Evolutionary conservation across 768 basidiomycete species (phyloP).

Genomic region (Termitomyces eurrhizus): DNA sequence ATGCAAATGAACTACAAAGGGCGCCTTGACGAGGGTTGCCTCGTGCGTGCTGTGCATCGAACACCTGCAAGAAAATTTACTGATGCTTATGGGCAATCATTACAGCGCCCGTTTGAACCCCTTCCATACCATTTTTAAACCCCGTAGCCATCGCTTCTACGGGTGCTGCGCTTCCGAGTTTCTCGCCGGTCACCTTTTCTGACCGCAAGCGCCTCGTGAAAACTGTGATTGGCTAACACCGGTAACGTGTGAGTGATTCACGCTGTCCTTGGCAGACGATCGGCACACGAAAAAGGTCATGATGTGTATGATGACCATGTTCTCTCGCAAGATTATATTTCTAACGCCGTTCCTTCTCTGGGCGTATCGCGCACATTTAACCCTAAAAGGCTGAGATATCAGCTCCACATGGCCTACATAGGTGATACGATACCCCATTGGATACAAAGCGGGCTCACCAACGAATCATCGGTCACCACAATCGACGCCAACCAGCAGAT

Average conservation of each 20-base stretch:
- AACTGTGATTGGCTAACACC: slow-evolving; percentile 33
- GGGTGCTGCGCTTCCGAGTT: slow-evolving; percentile 30
- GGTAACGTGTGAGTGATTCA: slow-evolving; percentile 35
- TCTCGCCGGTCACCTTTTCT: slow-evolving; percentile 31
- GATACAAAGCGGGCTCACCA: slow-evolving; percentile 41
- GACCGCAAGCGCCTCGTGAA: slow-evolving; percentile 26
- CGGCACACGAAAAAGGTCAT: slow-evolving; percentile 13
- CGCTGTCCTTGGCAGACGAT: slow-evolving; percentile 31
- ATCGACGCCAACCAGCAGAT: slow-evolving; percentile 40
- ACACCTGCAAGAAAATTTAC: slow-evolving; percentile 27
- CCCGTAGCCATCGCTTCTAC: slow-evolving; percentile 21
- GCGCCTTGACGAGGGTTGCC: slow-evolving; percentile 6
- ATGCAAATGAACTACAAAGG: neutral
- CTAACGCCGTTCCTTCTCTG: slow-evolving; percentile 24
- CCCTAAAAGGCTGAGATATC: slow-evolving; percentile 32
- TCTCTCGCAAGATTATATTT: slow-evolving; percentile 36
- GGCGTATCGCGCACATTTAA: slow-evolving; percentile 36
- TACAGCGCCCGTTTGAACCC: slow-evolving; percentile 20
- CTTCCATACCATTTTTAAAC: slow-evolving; percentile 19
- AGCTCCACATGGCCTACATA: slow-evolving; percentile 31
- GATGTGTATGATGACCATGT: slow-evolving; percentile 32
- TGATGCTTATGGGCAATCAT: slow-evolving; percentile 32
- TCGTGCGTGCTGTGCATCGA: slow-evolving; percentile 19
- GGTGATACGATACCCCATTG: slow-evolving; percentile 26
- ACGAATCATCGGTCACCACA: slow-evolving; percentile 47